Percentiles rank a stretch among this genome's conserved stretches.
Evolutionary conservation across 768 basidiomycete genomes (phyloP).

Genomic region (Trametes cubensis): DNA sequence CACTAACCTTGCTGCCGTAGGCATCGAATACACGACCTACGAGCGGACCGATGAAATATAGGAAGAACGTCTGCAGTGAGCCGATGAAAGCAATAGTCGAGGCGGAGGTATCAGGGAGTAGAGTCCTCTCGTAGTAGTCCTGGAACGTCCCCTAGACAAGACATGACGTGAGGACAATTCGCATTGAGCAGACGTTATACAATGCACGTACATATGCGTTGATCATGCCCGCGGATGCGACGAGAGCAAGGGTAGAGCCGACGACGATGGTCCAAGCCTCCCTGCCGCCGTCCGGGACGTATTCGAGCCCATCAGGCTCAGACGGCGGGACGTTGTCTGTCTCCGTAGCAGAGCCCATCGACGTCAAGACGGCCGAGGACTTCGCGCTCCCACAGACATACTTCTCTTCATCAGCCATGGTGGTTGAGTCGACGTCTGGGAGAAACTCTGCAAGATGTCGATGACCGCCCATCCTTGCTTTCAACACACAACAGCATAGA

Average conservation of each 20-base stretch:
- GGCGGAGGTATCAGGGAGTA: conserved; percentile 28
- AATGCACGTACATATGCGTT: conserved; percentile 24
- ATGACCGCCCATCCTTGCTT: no score
- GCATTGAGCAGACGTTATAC: background rate
- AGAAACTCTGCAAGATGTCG: no score
- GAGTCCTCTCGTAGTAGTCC: conserved; percentile 29
- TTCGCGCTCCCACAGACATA: background rate
- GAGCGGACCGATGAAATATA: conserved; percentile 31
- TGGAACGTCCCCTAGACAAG: conserved; percentile 36
- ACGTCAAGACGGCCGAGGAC: background rate
- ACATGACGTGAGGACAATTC: background rate
- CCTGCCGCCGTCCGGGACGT: conserved; percentile 32
- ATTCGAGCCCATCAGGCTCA: background rate
- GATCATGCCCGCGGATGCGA: conserved; percentile 28
- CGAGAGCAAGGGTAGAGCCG: conserved; percentile 26
- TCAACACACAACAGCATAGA: no score
- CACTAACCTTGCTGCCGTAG: conserved; percentile 28
- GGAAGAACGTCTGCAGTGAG: conserved; percentile 30
- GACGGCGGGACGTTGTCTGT: background rate
- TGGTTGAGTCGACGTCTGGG: background rate
- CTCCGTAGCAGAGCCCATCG: background rate
- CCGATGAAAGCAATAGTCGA: conserved; percentile 36
- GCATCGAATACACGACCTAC: conserved; percentile 33
- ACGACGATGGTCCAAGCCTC: conserved; percentile 31
- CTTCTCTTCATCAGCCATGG: background rate